These are phyloP conservation scores for Cicer chorassanicum DNA, from an alignment of 306 rosid species.

Conservation along the genomic window DNA sequence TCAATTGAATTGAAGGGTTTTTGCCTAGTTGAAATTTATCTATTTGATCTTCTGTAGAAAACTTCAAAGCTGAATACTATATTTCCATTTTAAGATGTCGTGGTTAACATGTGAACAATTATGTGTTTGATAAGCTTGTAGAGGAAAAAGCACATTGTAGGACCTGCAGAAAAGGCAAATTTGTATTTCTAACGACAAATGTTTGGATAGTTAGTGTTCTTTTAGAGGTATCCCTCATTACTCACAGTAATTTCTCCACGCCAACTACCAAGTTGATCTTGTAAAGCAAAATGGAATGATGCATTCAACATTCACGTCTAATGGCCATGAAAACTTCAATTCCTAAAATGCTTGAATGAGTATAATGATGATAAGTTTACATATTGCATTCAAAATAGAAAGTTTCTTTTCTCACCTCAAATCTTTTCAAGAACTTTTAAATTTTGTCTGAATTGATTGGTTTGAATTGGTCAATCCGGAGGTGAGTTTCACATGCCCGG, in stretches of 20 bases:
- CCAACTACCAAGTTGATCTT: too few species aligned
- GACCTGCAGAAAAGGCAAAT: background rate
- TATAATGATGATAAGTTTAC: background rate
- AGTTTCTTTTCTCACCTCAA: too few species aligned
- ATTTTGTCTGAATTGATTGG: too few species aligned
- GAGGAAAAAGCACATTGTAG: background rate
- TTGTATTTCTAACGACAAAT: background rate
- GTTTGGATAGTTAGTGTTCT: background rate
- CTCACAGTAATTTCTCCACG: too few species aligned
- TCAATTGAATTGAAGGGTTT: conserved; percentile 20
- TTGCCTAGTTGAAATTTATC: conserved; percentile 11
- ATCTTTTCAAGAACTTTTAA: rapidly evolving
- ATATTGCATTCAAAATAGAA: too few species aligned
- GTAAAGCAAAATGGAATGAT: too few species aligned
- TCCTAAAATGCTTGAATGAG: too few species aligned
- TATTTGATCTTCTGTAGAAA: background rate
- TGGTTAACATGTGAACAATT: background rate
- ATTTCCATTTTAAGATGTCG: background rate
- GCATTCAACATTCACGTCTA: too few species aligned
- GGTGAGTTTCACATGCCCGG: too few species aligned
- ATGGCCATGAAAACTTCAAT: too few species aligned
- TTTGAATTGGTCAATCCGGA: too few species aligned
- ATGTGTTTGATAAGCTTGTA: background rate
- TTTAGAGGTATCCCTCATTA: too few species aligned
- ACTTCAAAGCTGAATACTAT: background rate